Conservation (phyloP, 192 early-diverging fungal species). For the Mortierella antarctica region DNA sequence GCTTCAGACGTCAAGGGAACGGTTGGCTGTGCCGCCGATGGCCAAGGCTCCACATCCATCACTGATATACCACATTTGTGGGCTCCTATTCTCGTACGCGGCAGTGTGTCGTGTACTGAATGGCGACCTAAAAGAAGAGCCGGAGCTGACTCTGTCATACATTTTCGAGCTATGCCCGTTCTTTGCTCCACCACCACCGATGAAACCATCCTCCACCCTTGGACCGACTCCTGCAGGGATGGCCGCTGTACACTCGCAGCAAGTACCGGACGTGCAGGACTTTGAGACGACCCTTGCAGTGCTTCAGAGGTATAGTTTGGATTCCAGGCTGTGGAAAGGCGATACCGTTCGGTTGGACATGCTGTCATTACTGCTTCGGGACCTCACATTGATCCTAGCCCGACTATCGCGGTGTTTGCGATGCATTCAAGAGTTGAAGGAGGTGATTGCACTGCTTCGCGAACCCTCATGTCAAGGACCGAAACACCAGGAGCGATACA, state of each 20-base stretch:
- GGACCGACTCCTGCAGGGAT: neutral
- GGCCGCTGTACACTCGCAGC: neutral
- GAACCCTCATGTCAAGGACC: neutral
- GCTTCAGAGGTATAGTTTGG: constrained; percentile 19
- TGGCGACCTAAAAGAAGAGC: constrained; percentile 34
- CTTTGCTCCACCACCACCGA: constrained; percentile 19
- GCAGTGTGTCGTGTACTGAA: constrained; percentile 29
- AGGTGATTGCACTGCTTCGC: neutral
- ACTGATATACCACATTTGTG: constrained; percentile 33
- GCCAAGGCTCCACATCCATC: constrained; percentile 34
- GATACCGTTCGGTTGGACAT: constrained; percentile 40
- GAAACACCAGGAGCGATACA: neutral
- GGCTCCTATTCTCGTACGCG: constrained; percentile 31
- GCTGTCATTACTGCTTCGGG: constrained; percentile 29
- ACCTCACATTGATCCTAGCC: constrained; percentile 30
- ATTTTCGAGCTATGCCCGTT: constrained; percentile 47
- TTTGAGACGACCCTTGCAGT: constrained; percentile 48
- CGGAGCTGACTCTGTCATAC: constrained; percentile 19
- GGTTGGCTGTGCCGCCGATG: constrained; percentile 14
- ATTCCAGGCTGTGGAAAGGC: constrained; percentile 49
- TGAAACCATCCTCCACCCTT: neutral
- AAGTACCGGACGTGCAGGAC: constrained; percentile 22
- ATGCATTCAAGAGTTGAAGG: constrained; percentile 22
- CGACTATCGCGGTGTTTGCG: constrained; percentile 20
- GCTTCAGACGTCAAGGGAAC: neutral